Evolutionary conservation across 768 basidiomycete species (phyloP), one percentile per base, ranked within the genome.

Genomic region (Nidula microcarpa): DNA sequence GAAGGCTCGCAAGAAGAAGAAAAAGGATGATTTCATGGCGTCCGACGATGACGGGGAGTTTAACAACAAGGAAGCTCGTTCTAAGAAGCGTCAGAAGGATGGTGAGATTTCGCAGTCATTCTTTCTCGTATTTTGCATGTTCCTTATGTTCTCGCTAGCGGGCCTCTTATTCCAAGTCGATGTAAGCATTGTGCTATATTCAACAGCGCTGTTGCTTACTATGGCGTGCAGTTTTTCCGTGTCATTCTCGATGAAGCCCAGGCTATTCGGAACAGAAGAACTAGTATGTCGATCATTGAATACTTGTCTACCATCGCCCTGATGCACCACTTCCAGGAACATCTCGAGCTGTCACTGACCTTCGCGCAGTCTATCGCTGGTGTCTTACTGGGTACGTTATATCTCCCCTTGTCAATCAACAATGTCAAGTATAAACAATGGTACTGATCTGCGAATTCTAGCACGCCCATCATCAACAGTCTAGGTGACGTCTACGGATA

Each of bases 381-480:
- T 80, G 78, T 56, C 68, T 89, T 7, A 88, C 85, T 23, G 85
- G 83, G 76, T 79, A 62, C 16, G 72, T 36, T 13, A 49, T n/a
- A 49, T 34, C 23, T 13, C 3, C 47, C 34, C 47, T 16, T 16
- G 39, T 41, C 11, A 16, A 41, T 41, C 39, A 16, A 4, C 39
- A 4, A 16, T 16, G 11, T 3, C 23, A 23, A 23, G 23, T 23
- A 23, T 23, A 23, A 23, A 23, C 23, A 23, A 23, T 4, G 23
- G 16, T 34, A 18, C 13, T 30, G 13, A 49, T 34, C 34, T 49
- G 11, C 33, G 33, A 51, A 33, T 43, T 52, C 33, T 50, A 80
- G 83, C 1, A 87, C 86, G 0, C 84, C 85, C 0, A 82, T 89
- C 55, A 77, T 84, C 51, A 91, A 89, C 59, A 63, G 67, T 10